These are phyloP conservation scores for Tripterygium wilfordii DNA, from an alignment of 177 flowering plant species.

Conservation along the genomic window DNA sequence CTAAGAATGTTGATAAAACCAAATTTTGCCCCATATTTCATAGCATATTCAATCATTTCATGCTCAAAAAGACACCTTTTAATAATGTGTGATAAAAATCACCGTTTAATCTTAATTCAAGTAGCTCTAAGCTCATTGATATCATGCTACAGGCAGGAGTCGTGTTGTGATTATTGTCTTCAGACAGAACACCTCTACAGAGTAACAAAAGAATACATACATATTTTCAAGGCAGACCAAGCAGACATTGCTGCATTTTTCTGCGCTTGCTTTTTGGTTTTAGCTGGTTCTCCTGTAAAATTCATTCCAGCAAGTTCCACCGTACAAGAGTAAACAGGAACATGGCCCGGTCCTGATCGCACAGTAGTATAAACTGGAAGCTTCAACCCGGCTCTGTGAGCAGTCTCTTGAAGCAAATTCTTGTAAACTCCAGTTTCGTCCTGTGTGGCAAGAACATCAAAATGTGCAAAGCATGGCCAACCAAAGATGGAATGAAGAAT, in stretches of 20 bases:
- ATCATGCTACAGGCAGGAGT: too few relatives aligned
- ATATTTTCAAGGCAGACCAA: slow-evolving; percentile 39
- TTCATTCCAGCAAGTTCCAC: slow-evolving; percentile 48
- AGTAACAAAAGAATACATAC: slow-evolving; percentile 17
- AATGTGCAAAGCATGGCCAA: neutral
- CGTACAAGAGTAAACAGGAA: slow-evolving; percentile 34
- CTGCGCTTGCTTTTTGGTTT: slow-evolving; percentile 52
- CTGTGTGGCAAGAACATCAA: slow-evolving; percentile 16
- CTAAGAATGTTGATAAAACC: too few relatives aligned
- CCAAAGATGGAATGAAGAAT: too few relatives aligned
- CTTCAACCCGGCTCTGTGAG: too few relatives aligned
- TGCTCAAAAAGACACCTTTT: too few relatives aligned
- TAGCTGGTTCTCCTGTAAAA: slow-evolving; percentile 49
- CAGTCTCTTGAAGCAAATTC: slow-evolving; percentile 48
- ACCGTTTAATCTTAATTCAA: too few relatives aligned
- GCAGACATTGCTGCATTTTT: slow-evolving; percentile 52
- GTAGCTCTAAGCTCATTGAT: too few relatives aligned
- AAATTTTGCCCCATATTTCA: too few relatives aligned
- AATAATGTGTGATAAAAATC: too few relatives aligned
- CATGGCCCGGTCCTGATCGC: slow-evolving; percentile 42
- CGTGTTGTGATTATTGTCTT: too few relatives aligned
- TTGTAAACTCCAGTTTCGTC: slow-evolving; percentile 54
- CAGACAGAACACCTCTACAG: too few relatives aligned
- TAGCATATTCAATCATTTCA: too few relatives aligned
- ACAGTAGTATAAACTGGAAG: slow-evolving; percentile 42